Evolutionary conservation across 352 stramenopile species (phyloP).

Genomic region (Phytophthora cryptogea): DNA sequence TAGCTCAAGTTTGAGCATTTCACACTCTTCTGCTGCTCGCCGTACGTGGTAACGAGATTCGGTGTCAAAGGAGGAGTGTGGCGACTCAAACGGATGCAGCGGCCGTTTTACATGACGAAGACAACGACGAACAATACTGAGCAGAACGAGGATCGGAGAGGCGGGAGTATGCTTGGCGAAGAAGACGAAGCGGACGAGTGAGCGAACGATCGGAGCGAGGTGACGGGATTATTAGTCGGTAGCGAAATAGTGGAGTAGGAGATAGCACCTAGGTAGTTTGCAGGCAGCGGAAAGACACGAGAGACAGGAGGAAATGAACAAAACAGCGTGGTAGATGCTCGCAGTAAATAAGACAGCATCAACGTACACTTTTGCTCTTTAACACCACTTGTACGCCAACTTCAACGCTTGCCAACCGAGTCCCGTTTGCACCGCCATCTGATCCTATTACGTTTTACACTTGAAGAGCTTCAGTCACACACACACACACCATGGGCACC

Average conservation of each 20-base stretch:
- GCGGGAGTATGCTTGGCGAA: conserved; percentile 17
- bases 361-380: conserved; percentile 17
- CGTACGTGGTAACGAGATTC: conserved; percentile 9
- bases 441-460: neutral
- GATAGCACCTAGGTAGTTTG: conserved; percentile 43
- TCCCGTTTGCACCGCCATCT: conserved; percentile 1
- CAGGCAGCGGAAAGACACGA: conserved; percentile 16
- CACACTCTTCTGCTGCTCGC: conserved; percentile 13
- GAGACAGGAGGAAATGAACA: conserved; percentile 7
- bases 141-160: conserved; percentile 26
- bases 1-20: conserved; percentile 22
- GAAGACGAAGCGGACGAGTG: conserved; percentile 13
- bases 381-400: conserved; percentile 8
- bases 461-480: conserved; percentile 10
- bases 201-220: conserved; percentile 6
- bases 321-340: conserved; percentile 26
- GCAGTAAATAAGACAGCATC: conserved; percentile 22
- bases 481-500: conserved; percentile 8
- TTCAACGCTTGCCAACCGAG: conserved; percentile 20
- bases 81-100: conserved; percentile 9
- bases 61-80: conserved; percentile 10
- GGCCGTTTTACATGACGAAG: conserved; percentile 20
- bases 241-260: conserved; percentile 46
- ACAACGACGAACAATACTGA: conserved; percentile 16
- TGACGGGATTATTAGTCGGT: conserved; percentile 35